A percentile compares a stretch with the other conserved stretches of the same genome.
phyloP scores from a whole-genome alignment of 805 yeast species.

The Kluyveromyces aestuarii region DNA sequence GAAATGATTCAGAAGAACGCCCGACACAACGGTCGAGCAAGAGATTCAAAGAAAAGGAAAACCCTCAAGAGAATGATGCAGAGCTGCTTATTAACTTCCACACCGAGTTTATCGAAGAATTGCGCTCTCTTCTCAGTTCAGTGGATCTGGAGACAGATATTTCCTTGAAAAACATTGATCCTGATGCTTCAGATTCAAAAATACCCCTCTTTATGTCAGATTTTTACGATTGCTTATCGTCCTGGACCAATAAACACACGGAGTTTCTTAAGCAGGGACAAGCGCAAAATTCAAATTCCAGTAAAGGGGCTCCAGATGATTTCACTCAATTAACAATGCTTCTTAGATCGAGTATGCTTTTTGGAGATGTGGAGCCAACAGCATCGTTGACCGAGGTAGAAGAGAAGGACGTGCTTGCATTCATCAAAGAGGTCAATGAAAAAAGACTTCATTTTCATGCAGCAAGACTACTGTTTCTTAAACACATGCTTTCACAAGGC shows the following conservation, averaged over 20 bases:
- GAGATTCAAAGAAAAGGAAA: slow-evolving; percentile 29
- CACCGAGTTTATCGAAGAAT: slow-evolving; percentile 11
- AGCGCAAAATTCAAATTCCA: slow-evolving; percentile 3
- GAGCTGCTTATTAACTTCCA: slow-evolving; percentile 11
- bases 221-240: slow-evolving; percentile 26
- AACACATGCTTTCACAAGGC: slow-evolving; percentile 11
- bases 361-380: slow-evolving; percentile 12
- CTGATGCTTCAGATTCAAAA: slow-evolving; percentile 3
- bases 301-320: slow-evolving; percentile 10
- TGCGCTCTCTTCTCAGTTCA: slow-evolving; percentile 4
- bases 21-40: slow-evolving; percentile 33
- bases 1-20: slow-evolving; percentile 6
- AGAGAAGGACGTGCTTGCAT: slow-evolving; percentile 10
- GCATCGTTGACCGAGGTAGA: slow-evolving; percentile 11
- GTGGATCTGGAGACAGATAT: slow-evolving; percentile 2
- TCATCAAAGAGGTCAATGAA: slow-evolving; percentile 22
- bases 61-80: slow-evolving; percentile 6
- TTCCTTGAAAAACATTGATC: slow-evolving; percentile 3
- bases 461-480: slow-evolving; percentile 27
- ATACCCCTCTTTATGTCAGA: slow-evolving; percentile 14
- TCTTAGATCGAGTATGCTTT: slow-evolving; percentile 23
- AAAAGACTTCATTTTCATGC: slow-evolving; percentile 30
- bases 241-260: slow-evolving; percentile 30
- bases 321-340: slow-evolving; percentile 22
- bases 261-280: slow-evolving; percentile 22